A percentile compares a stretch with the other conserved stretches of the same genome.
Evolutionary conservation across 2,329 filamentous ascomycete genomes (phyloP).

Genomic region (Cladosporium sp.): DNA sequence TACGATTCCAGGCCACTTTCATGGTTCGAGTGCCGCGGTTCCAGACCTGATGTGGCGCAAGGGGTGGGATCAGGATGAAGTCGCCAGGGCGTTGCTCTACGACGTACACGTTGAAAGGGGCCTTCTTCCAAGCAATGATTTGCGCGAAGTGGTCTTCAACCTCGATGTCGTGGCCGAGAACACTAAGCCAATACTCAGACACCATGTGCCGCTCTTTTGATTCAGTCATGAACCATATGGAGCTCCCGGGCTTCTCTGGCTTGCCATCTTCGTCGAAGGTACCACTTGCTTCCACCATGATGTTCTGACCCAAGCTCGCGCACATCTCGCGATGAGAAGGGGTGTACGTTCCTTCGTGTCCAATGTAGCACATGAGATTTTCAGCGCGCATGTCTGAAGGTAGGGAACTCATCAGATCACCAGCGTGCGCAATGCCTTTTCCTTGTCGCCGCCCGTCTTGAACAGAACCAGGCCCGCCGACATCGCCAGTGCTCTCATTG

Average conservation of each 20-base stretch:
- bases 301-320: conserved; percentile 89
- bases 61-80: conserved; percentile 85
- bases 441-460: conserved; percentile 49
- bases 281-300: conserved; percentile 89
- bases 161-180: conserved; percentile 92
- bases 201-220: conserved; percentile 86
- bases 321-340: conserved; percentile 97
- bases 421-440: conserved; percentile 64
- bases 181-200: conserved; percentile 88
- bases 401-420: conserved; percentile 92
- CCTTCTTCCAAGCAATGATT: conserved; percentile 90
- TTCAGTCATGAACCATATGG: conserved; percentile 99
- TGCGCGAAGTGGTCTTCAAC: conserved; percentile 97
- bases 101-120: conserved; percentile 86
- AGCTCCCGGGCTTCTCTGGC: conserved; percentile 70
- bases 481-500: conserved; percentile 67
- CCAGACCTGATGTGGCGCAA: conserved; percentile 97
- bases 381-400: conserved; percentile 83
- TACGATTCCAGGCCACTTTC: conserved; percentile 97
- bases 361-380: conserved; percentile 97
- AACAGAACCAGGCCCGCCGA: conserved; percentile 52
- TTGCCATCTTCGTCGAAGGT: conserved; percentile 63
- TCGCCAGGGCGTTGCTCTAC: conserved; percentile 88
- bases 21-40: conserved; percentile 92
- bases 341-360: conserved; percentile 95